These are phyloP conservation scores for Dryas integrifolia DNA, from an alignment of 331 rosid species.

Conservation along the genomic window DNA sequence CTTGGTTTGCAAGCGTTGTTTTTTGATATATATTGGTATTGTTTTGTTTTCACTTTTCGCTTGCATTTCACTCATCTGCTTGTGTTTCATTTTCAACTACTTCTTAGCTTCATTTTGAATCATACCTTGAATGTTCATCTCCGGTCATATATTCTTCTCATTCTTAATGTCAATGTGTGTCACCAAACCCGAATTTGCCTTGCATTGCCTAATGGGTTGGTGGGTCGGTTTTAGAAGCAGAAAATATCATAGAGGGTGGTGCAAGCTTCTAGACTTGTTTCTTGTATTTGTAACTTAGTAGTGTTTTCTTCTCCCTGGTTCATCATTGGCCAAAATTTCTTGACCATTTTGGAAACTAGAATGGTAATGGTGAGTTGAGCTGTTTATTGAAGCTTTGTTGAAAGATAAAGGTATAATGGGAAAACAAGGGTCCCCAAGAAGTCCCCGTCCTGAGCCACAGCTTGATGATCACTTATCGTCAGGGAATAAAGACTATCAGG, in stretches of 20 bases:
- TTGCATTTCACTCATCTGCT: conserved; percentile 38
- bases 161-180: conserved; percentile 4
- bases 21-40: conserved; percentile 5
- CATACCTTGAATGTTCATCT: conserved; percentile 18
- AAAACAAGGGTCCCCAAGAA: conserved; percentile 30
- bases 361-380: neutral
- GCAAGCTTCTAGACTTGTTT: conserved; percentile 5
- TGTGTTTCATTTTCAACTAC: conserved; percentile 25
- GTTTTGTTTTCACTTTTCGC: conserved; percentile 37
- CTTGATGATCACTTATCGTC: conserved; percentile 12
- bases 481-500: conserved; percentile 30
- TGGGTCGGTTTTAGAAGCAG: conserved; percentile 25
- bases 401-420: conserved; percentile 27
- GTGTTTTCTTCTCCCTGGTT: conserved; percentile 10
- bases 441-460: conserved; percentile 28
- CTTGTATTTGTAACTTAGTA: neutral
- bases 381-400: conserved; percentile 9
- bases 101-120: conserved; percentile 40
- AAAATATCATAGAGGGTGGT: conserved; percentile 9
- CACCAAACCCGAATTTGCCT: conserved; percentile 33
- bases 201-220: conserved; percentile 29
- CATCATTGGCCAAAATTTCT: conserved; percentile 9
- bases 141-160: neutral
- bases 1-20: conserved; percentile 34
- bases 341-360: conserved; percentile 11